Base-by-base conservation (phyloP, 1,284 basidiomycete genomes). In the Microstroma glucosiphilum region DNA sequence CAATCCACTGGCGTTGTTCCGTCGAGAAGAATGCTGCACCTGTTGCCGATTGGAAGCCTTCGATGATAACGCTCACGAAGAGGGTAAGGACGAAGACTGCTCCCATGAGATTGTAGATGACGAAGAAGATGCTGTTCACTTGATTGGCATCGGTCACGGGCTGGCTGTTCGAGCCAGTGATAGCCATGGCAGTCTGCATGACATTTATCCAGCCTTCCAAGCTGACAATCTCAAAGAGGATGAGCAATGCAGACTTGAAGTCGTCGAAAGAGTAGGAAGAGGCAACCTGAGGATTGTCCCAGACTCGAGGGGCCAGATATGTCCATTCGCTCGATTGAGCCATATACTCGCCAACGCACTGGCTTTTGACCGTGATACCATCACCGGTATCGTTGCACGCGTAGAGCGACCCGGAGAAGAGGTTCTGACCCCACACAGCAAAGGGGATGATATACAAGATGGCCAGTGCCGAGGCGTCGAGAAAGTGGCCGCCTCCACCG, bases 211-310 rank as follows among this genome's bases (percentile, higher is more conserved):
- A 97, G 1, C 94, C 94, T 80, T 96, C 82, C 55, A 96, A 82
- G 0, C 92, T 96, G 43, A 97, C 91, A 73, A 96, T 94, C 81
- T 98, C 94, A 75, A 97, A 97, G 1, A 97, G 83, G 72, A 97
- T 96, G 58, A 97, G 84, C 55, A 97, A 83, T 0, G 91, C 89
- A 4, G 87, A 83, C 12, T 86, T 84, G 81, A 98, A 97, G 19
- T 84, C 87, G 80, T 98, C 94, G 73, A 97, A 98, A 0, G 89
- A 89, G 82, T 93, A 97, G 1, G 85, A 85, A 4, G 90, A 92
- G 12, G 89, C 89, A 13, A 87, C 87, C 1, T 84, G 84, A 9
- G 94, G 92, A 73, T 93, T 90, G 60, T 86, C 84, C 94, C 94
- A 97, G 6, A 87, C 88, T 19, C 91, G 85, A 2, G 94, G 94